Conservation (phyloP, 352 stramenopile species). For the Blastocystis sp. region DNA sequence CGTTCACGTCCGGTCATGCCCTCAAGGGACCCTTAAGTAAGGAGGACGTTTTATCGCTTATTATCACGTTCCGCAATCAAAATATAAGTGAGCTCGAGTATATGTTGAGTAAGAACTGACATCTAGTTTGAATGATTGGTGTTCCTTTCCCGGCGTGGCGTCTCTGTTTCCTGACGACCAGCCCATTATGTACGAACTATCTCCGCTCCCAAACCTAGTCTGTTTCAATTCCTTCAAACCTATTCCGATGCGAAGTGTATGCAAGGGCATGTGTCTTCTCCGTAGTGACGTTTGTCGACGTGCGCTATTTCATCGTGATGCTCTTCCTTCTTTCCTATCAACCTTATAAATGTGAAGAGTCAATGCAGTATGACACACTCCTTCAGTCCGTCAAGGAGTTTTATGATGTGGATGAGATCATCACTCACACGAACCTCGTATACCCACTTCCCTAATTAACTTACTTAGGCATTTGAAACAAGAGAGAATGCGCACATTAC, state of each 20-base stretch:
- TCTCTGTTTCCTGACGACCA: neutral
- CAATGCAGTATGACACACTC: neutral
- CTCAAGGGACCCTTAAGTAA: neutral
- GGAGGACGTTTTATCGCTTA: neutral
- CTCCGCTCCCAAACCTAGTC: neutral
- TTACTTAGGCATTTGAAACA: neutral
- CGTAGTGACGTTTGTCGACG: neutral
- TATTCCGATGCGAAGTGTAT: neutral
- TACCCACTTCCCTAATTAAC: neutral
- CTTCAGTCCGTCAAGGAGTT: neutral
- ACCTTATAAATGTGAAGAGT: neutral
- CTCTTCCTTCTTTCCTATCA: conserved; percentile 14
- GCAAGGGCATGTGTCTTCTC: neutral
- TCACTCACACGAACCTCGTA: neutral
- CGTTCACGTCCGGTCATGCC: neutral
- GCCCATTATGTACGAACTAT: neutral
- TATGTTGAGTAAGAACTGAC: neutral
- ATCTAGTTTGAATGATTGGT: conserved; percentile 9
- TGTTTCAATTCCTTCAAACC: conserved; percentile 16
- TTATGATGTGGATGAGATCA: neutral
- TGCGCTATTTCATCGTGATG: neutral
- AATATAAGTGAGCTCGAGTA: neutral
- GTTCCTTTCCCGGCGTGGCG: neutral
- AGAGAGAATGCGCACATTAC: neutral
- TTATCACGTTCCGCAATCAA: neutral